Conservation (phyloP, 140 eudicot genomes). For the Flaveria floridana region DNA sequence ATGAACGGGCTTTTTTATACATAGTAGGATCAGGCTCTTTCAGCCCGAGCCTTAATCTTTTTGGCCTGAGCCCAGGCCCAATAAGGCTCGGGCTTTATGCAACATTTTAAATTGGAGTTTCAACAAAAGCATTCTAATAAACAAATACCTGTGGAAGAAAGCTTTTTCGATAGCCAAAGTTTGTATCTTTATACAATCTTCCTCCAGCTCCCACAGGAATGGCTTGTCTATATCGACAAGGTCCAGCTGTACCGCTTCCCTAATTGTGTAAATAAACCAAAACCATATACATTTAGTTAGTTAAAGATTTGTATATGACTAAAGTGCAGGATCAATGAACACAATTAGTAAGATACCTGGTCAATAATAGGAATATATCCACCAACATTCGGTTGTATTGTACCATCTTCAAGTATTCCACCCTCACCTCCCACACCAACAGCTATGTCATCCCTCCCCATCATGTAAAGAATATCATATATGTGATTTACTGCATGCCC, state of each 20-base stretch:
- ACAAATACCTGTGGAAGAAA: constrained; percentile 72
- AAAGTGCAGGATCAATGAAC: neutral
- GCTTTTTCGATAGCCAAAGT: constrained; percentile 68
- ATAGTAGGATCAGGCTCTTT: neutral
- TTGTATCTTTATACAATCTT: constrained; percentile 62
- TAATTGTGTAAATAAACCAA: constrained; percentile 25
- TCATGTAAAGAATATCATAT: constrained; percentile 85
- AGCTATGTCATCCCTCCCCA: constrained; percentile 71
- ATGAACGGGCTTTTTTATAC: neutral
- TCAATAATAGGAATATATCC: constrained; percentile 89
- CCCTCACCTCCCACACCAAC: constrained; percentile 98
- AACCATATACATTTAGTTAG: constrained; percentile 8
- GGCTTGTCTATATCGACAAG: constrained; percentile 86
- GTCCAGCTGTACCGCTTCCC: constrained; percentile 72
- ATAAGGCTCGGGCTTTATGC: neutral
- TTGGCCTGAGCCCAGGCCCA: neutral
- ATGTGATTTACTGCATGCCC: constrained; percentile 90
- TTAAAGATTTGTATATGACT: neutral
- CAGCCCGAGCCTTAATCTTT: neutral
- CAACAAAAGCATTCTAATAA: neutral
- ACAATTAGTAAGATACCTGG: constrained; percentile 45
- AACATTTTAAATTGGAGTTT: neutral
- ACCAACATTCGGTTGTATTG: constrained; percentile 73
- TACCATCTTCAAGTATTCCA: constrained; percentile 70
- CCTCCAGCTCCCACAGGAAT: constrained; percentile 79